Evolutionary conservation across 2,329 filamentous ascomycete genomes (phyloP).

Genomic region (Hypoxylon sp.): DNA sequence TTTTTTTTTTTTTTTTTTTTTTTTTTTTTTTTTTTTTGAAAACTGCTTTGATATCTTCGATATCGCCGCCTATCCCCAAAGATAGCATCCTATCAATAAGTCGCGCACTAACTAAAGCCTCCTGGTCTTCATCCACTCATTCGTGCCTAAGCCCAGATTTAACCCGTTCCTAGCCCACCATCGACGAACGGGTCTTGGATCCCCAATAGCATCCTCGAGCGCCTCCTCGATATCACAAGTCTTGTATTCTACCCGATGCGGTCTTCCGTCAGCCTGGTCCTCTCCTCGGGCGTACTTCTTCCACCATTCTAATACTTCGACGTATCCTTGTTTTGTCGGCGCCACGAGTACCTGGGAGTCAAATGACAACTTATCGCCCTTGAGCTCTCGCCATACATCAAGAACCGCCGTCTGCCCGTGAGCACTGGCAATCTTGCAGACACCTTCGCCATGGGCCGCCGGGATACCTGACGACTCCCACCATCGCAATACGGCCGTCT

Average conservation of each 20-base stretch:
- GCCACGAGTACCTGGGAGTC: constrained; percentile 87
- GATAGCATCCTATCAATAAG: neutral
- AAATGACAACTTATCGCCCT: constrained; percentile 80
- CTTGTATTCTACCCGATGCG: constrained; percentile 88
- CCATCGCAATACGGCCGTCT: constrained; percentile 83
- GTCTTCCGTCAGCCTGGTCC: constrained; percentile 64
- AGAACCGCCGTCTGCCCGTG: constrained; percentile 89
- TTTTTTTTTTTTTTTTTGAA: no score
- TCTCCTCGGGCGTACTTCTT: constrained; percentile 74
- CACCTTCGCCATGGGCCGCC: constrained; percentile 82
- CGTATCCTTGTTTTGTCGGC: constrained; percentile 88
- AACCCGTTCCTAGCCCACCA: constrained; percentile 93
- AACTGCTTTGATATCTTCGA: neutral
- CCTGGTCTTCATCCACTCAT: constrained; percentile 90
- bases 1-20: no score
- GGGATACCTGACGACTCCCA: constrained; percentile 88
- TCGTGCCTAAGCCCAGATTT: constrained; percentile 84
- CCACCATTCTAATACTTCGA: constrained; percentile 94
- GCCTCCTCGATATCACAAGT: constrained; percentile 97
- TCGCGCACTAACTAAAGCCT: constrained; percentile 65
- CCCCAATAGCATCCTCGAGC: constrained; percentile 85
- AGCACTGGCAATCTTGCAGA: constrained; percentile 86
- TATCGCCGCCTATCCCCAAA: neutral
- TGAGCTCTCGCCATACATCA: constrained; percentile 83
- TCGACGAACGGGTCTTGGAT: constrained; percentile 78